Conservation (phyloP, 345 rosid genomes). For the Lagerstroemia speciosa region DNA sequence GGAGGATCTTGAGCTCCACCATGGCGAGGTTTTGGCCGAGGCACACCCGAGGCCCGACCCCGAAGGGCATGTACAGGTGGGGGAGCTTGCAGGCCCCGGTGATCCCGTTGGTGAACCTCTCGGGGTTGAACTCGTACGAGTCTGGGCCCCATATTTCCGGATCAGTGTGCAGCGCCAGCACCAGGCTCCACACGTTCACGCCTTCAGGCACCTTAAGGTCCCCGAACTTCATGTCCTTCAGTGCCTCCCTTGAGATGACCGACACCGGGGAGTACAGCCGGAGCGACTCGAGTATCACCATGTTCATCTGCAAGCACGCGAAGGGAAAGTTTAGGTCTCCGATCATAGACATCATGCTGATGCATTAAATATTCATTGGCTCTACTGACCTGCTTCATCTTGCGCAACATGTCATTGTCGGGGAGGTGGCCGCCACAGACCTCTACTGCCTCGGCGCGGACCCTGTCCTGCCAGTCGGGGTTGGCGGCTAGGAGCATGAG, state of each 20-base stretch:
- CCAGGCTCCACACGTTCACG: slow-evolving; percentile 7
- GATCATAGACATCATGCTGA: no score
- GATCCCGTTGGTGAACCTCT: slow-evolving; percentile 18
- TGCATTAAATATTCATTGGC: no score
- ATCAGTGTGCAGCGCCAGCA: slow-evolving; percentile 10
- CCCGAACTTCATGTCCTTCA: not conserved
- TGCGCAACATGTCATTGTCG: slow-evolving; percentile 10
- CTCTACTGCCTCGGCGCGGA: slow-evolving; percentile 5
- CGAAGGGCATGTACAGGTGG: slow-evolving; percentile 24
- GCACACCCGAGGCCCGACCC: slow-evolving; percentile 20
- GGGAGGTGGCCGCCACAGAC: slow-evolving; percentile 2
- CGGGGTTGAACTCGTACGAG: slow-evolving; percentile 20
- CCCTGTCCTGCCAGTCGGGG: slow-evolving; percentile 12
- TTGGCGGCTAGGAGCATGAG: slow-evolving; percentile 12
- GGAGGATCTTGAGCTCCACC: slow-evolving; percentile 20
- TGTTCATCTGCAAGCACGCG: slow-evolving; percentile 3
- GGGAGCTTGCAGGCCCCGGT: slow-evolving; percentile 24
- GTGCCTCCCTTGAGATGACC: slow-evolving; percentile 7
- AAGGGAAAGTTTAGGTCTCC: no score
- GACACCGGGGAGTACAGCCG: slow-evolving; percentile 9
- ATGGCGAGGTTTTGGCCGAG: slow-evolving; percentile 23
- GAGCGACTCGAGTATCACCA: slow-evolving; percentile 16
- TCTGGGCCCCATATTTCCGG: slow-evolving; percentile 24
- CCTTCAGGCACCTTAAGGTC: slow-evolving; percentile 13
- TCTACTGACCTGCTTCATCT: slow-evolving; percentile 16